phyloP scores from a whole-genome alignment of 192 early-diverging fungal genomes.

The Borealophlyctis nickersoniae region DNA sequence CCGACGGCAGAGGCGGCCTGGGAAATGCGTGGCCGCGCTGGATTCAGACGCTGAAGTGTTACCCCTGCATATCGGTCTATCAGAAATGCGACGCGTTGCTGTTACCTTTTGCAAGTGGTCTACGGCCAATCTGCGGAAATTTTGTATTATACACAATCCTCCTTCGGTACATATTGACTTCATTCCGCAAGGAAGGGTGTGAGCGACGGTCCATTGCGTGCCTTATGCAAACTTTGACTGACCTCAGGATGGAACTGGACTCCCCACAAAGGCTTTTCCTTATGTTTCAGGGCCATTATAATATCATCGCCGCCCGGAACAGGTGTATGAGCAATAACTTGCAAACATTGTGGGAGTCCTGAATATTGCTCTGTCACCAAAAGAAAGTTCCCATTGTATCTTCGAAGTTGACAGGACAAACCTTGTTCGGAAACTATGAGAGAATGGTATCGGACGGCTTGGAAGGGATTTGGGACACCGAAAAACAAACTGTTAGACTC shows the following conservation, averaged over 20 bases:
- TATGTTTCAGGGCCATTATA: conserved; percentile 82
- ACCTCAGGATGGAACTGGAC: conserved; percentile 96
- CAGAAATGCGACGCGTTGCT: too few relatives aligned
- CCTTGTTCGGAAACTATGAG: conserved; percentile 64
- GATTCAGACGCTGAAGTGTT: too few relatives aligned
- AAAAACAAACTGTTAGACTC: conserved; percentile 51
- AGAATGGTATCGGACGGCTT: conserved; percentile 89
- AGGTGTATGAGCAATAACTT: conserved; percentile 59
- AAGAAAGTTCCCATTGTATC: too few relatives aligned
- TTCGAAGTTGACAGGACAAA: too few relatives aligned
- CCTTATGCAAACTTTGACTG: too few relatives aligned
- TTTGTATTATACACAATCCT: conserved; percentile 66
- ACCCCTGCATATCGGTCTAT: too few relatives aligned
- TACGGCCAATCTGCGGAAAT: conserved; percentile 62
- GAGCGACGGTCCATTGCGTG: too few relatives aligned
- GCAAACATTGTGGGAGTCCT: conserved; percentile 61
- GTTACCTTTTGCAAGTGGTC: too few relatives aligned
- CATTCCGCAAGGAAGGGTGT: neutral
- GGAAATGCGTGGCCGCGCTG: too few relatives aligned
- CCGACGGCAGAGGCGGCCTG: conserved; percentile 12
- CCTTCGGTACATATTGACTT: conserved; percentile 80
- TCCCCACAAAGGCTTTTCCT: conserved; percentile 67
- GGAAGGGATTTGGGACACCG: conserved; percentile 61
- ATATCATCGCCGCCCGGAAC: conserved; percentile 24
- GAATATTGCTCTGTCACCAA: neutral